Evolutionary conservation across 768 basidiomycete genomes (phyloP).

Genomic region (Mycena polygramma): DNA sequence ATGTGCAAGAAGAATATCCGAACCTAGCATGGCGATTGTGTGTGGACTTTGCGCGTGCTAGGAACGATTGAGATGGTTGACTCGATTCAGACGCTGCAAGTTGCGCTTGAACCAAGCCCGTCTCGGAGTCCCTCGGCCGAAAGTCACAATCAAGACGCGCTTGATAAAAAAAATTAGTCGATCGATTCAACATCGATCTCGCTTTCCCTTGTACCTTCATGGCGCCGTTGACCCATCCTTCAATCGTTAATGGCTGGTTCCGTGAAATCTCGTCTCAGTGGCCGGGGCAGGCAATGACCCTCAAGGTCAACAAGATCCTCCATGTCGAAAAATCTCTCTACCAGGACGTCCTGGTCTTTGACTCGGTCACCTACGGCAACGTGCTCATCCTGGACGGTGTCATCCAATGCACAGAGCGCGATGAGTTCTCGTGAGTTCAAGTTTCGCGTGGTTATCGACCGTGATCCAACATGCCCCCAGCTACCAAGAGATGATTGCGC

Average conservation of each 20-base stretch:
- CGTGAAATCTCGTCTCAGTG: slow-evolving; percentile 95
- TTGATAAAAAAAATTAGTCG: background rate
- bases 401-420: slow-evolving; percentile 97
- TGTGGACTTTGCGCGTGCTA: too few relatives aligned
- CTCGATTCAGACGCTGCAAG: too few relatives aligned
- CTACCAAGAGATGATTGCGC: slow-evolving; percentile 99
- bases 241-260: slow-evolving; percentile 89
- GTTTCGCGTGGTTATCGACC: slow-evolving; percentile 12
- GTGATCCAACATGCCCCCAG: slow-evolving; percentile 54
- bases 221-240: slow-evolving; percentile 54
- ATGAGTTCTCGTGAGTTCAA: slow-evolving; percentile 94
- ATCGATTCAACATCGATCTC: slow-evolving; percentile 14
- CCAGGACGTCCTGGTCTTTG: slow-evolving; percentile 98
- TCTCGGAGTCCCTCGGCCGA: background rate
- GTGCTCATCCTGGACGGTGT: slow-evolving; percentile 95
- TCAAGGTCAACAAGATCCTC: slow-evolving; percentile 95
- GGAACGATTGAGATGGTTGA: too few relatives aligned
- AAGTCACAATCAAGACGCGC: too few relatives aligned
- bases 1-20: too few relatives aligned
- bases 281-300: slow-evolving; percentile 97
- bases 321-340: slow-evolving; percentile 94
- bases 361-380: slow-evolving; percentile 97
- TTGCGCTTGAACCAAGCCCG: too few relatives aligned
- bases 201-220: slow-evolving; percentile 40
- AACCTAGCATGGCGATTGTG: too few relatives aligned